Evolutionary conservation across 257 asterid genomes (phyloP), one percentile per base, ranked within the genome.

Genomic region (Voacanga thouarsii): DNA sequence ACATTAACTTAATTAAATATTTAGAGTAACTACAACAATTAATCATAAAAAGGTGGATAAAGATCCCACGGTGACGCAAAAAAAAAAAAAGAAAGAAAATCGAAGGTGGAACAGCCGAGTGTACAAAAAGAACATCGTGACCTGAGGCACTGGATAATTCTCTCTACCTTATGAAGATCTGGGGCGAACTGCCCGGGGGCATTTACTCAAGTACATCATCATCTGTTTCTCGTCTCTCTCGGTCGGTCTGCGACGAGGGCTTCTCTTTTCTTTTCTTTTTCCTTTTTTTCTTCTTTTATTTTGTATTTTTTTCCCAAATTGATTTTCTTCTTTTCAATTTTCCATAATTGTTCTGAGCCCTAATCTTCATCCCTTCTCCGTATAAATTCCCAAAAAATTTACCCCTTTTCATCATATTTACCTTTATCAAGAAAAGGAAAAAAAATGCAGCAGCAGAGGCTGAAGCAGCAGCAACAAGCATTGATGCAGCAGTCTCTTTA

Each of bases 401-500:
- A 33, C 3, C 53, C 21, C 24, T 69, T 41, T 21, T 12, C 57
- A 51, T 15, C 68, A 23, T 53, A 1, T 76, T 24, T 66, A 43
- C 30, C 44, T n/a, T 77, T 41, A 14, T 71, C 66, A 49, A 49
- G 61, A 47, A 79, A 72, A 83, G 75, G 90, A 75, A 64, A 56
- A 56, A 72, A 70, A 53, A 75, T 56, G 82, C 80, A 90, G 78
- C 90, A 86, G 72, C 94, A 84, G 82, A 86, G 92, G 88, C 63
- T 87, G 88, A 89, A 87, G 83, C 96, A 90, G 70, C 90, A 90
- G 65, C 90, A 90, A 75, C 92, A 85, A 77, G 94, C 92, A 41
- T 59, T 93, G 86, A 90, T 91, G 97, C 97, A 92, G 83, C 96
- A 91, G 73, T 87, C 97, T 26, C 90, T 93, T 41, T 93, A 91